Percentiles rank a stretch among this genome's conserved stretches.
Evolutionary conservation across 257 asterid species (phyloP).

Genomic region (Coffea eugenioides): DNA sequence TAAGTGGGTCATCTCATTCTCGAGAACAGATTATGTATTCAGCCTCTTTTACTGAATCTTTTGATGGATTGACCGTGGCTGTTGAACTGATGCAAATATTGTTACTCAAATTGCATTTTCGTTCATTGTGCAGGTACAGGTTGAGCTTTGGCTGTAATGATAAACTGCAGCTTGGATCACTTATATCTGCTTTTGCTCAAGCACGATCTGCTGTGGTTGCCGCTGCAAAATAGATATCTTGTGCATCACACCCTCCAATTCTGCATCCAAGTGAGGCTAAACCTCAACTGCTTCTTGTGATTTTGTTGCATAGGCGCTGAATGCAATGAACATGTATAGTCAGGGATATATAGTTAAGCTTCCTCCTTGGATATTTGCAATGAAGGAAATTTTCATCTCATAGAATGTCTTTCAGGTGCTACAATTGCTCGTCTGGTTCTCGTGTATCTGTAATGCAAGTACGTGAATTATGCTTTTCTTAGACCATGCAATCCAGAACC

Average conservation of each 20-base stretch:
- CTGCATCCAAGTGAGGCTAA: not conserved
- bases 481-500: not conserved
- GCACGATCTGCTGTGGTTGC: slow-evolving; percentile 74
- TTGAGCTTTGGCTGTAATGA: slow-evolving; percentile 86
- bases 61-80: slow-evolving; percentile 1
- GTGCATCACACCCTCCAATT: not conserved
- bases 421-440: not conserved
- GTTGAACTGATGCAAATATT: not conserved
- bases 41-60: not conserved
- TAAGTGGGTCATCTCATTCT: not conserved
- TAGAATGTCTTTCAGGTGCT: not conserved
- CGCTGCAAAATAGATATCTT: slow-evolving; percentile 54
- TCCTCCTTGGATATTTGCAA: not conserved
- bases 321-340: not conserved
- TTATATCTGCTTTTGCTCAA: slow-evolving; percentile 75
- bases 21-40: not conserved
- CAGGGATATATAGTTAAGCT: not conserved
- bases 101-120: not conserved
- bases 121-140: slow-evolving; percentile 59
- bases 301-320: slow-evolving; percentile 1
- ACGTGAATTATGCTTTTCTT: not conserved
- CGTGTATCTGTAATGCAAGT: not conserved
- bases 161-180: slow-evolving; percentile 90
- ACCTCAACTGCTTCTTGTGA: not conserved
- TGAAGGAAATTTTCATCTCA: too few species aligned